phyloP scores from a whole-genome alignment of 495 filamentous ascomycete species.

The Aspergillus saccharolyticus region DNA sequence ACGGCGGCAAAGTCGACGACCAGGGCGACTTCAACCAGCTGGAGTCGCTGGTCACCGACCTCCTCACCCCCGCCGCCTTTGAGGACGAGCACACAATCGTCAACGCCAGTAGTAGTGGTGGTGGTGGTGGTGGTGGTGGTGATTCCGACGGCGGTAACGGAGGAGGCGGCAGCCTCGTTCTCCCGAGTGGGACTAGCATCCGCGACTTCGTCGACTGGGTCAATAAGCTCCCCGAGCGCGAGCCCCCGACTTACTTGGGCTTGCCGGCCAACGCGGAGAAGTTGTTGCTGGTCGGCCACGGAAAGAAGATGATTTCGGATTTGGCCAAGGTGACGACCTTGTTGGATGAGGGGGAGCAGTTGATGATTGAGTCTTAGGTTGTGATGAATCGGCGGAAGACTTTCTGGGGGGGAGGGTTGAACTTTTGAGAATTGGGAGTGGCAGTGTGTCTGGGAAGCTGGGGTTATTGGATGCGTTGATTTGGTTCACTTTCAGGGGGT shows the following conservation, averaged over 20 bases:
- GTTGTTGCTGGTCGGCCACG: slow-evolving; percentile 83
- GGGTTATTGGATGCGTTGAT: neutral
- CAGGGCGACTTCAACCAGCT: slow-evolving; percentile 77
- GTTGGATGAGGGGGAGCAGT: slow-evolving; percentile 89
- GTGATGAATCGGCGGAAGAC: too few species aligned
- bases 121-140: too few species aligned
- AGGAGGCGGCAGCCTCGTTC: slow-evolving; percentile 47
- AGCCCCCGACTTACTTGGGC: slow-evolving; percentile 95
- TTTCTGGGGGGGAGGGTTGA: neutral
- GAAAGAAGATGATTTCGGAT: slow-evolving; percentile 78
- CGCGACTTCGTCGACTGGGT: slow-evolving; percentile 91
- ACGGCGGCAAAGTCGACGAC: slow-evolving; percentile 96
- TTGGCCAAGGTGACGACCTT: slow-evolving; percentile 75
- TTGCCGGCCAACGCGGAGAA: slow-evolving; percentile 97
- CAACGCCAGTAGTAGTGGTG: too few species aligned
- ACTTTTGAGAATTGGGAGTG: neutral
- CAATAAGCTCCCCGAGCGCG: slow-evolving; percentile 83
- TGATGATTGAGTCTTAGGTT: slow-evolving; percentile 66
- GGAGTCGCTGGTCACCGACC: slow-evolving; percentile 60
- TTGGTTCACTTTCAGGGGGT: too few species aligned
- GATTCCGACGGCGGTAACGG: too few species aligned
- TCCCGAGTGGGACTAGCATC: slow-evolving; percentile 74
- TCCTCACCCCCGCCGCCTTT: slow-evolving; percentile 82
- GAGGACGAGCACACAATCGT: slow-evolving; percentile 89
- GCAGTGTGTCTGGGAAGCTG: too few species aligned